Percentiles rank a stretch among this genome's conserved stretches.
These are phyloP conservation scores for Aureobasidium sp. DNA, from an alignment of 2,329 filamentous ascomycete genomes.

Conservation along the genomic window DNA sequence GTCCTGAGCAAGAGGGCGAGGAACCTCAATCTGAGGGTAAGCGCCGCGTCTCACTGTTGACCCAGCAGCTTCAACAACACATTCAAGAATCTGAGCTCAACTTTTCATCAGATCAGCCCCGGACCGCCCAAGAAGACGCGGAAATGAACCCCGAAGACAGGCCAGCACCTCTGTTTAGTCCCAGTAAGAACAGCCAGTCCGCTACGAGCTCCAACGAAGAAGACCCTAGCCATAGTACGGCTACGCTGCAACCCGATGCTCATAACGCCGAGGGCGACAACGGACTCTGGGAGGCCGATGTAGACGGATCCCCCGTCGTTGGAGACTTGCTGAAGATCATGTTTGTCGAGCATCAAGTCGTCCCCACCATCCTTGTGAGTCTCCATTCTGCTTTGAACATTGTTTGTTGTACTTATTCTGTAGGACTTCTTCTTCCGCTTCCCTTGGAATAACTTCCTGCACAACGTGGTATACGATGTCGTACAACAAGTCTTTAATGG, in stretches of 20 bases:
- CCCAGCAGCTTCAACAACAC: slow-evolving; percentile 30
- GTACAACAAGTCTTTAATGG: slow-evolving; percentile 99
- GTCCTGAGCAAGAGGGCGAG: slow-evolving; percentile 7
- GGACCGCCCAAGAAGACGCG: slow-evolving; percentile 18
- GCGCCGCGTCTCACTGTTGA: slow-evolving; percentile 30
- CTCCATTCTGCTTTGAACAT: not conserved
- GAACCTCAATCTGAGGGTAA: slow-evolving; percentile 21
- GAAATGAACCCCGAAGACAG: slow-evolving; percentile 53
- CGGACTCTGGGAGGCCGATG: slow-evolving; percentile 46
- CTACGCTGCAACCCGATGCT: slow-evolving; percentile 14
- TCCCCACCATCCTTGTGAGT: slow-evolving; percentile 87
- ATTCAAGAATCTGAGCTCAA: slow-evolving; percentile 21
- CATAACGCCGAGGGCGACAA: slow-evolving; percentile 12
- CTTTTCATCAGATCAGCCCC: slow-evolving; percentile 22
- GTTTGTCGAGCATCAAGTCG: slow-evolving; percentile 89
- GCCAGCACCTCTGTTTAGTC: slow-evolving; percentile 55
- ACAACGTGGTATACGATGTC: slow-evolving; percentile 98
- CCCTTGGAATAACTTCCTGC: slow-evolving; percentile 98
- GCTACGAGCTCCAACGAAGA: slow-evolving; percentile 10
- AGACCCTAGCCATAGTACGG: slow-evolving; percentile 15
- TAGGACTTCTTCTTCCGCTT: slow-evolving; percentile 97
- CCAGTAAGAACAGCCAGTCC: slow-evolving; percentile 25
- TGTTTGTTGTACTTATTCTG: not conserved
- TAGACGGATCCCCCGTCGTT: slow-evolving; percentile 66
- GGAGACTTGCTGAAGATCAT: slow-evolving; percentile 92